Evolutionary conservation across 148 eudicot genomes (phyloP), one percentile per base, ranked within the genome.

Genomic region (Rhododendron kiyosumense): DNA sequence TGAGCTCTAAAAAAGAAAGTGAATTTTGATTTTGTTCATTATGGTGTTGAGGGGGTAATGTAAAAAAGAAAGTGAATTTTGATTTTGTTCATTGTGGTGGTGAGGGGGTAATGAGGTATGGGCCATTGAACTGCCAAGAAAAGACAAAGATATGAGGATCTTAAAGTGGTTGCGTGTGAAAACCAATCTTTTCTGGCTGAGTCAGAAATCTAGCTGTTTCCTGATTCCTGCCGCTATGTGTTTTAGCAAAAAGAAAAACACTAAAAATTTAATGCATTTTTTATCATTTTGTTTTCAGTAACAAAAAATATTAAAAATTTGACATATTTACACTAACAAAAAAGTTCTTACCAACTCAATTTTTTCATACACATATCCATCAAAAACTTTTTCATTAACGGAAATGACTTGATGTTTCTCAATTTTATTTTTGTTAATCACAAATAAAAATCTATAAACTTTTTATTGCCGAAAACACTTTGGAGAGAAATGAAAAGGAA

Each of bases 371-470:
- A 41, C 8, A 41, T 41, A 41, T 0, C 1, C 7, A 41, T 41
- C 45, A 0, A 41, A 41, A 5, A 0, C 0, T 0, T 0, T 41
- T 41, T 41, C 8, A 41, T 7, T 41, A 0, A 41, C 7, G 1
- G 7, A 41, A 41, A 41, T 41, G 5, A 41, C 0, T 41, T 41
- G 1, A 41, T 0, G 0, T 41, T 41, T 41, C 7, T 41, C 0
- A 6, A 0, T 0, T 6, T 41, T 41, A 4, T 41, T 41, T 41
- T 41, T 6, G 45, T 7, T 41, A 41, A 41, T 0, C 7, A 41
- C 45, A 41, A 41, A 41, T 41, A 6, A 5, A 6, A 41, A 41
- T 41, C 1, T 41, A 41, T 7, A 41, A 41, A 41, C 6, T 41
- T 41, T 41, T 41, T 41, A 41, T 1, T 0, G 0, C 7, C 8